Conservation (phyloP, 768 basidiomycete species). For the Lentinus tigrinus region DNA sequence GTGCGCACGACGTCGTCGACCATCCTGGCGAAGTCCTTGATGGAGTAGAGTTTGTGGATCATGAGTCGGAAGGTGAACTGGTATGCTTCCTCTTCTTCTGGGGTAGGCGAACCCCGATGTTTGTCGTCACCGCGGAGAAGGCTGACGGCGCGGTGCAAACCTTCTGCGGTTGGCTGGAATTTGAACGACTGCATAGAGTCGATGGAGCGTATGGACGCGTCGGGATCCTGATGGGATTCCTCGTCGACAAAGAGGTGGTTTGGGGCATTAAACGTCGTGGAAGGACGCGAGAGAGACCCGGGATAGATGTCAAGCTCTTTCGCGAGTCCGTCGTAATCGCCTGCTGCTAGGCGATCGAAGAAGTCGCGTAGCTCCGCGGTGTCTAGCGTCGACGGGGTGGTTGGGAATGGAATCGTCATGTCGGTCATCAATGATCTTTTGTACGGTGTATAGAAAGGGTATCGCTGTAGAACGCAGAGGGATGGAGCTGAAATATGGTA, state of each 20-base stretch:
- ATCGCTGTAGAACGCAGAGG: background rate
- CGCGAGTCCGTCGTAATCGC: slow-evolving; percentile 13
- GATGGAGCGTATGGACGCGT: background rate
- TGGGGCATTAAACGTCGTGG: background rate
- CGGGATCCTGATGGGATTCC: background rate
- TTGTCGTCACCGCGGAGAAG: slow-evolving; percentile 8
- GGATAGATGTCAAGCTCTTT: slow-evolving; percentile 7
- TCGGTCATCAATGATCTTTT: background rate
- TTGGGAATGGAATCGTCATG: background rate
- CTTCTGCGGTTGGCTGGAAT: slow-evolving; percentile 9
- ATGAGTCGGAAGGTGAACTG: slow-evolving; percentile 65
- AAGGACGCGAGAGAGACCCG: background rate
- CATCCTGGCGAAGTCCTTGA: slow-evolving; percentile 53
- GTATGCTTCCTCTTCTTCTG: slow-evolving; percentile 13
- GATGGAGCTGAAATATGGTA: no score
- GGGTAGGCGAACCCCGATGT: background rate
- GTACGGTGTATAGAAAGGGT: background rate
- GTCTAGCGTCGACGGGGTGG: background rate
- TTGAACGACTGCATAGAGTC: slow-evolving; percentile 2
- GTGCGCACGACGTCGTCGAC: slow-evolving; percentile 18
- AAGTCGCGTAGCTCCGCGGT: slow-evolving; percentile 4
- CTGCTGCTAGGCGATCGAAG: slow-evolving; percentile 17
- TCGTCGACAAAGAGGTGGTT: background rate
- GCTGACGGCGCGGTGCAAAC: slow-evolving; percentile 10
- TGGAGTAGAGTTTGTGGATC: slow-evolving; percentile 62